These are phyloP conservation scores for Diutina scorzettiae DNA, from an alignment of 1,139 yeast genomes.

Conservation along the genomic window DNA sequence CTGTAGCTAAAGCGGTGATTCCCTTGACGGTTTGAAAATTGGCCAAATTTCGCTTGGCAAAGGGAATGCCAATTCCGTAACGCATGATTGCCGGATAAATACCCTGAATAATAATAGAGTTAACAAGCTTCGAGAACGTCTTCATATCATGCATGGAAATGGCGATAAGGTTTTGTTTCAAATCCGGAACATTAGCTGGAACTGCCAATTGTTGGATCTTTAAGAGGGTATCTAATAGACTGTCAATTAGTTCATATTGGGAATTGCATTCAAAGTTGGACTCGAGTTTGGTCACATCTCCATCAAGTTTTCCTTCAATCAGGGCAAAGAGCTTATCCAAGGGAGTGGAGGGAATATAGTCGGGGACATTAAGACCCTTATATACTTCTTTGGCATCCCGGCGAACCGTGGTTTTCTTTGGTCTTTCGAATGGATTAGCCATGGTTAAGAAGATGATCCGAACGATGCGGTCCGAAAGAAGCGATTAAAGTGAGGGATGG, in stretches of 20 bases:
- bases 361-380: conserved; percentile 5
- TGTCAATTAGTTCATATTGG: neutral
- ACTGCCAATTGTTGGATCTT: neutral
- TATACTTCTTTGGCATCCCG: conserved; percentile 1
- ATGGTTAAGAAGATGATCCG: no score
- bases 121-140: conserved; percentile 51
- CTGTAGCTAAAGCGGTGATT: conserved; percentile 11
- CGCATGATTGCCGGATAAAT: conserved; percentile 50
- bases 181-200: neutral
- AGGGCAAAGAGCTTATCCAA: neutral
- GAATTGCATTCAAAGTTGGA: neutral
- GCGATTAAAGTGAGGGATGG: neutral
- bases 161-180: conserved; percentile 34
- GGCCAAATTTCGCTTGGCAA: conserved; percentile 45
- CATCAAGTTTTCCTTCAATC: neutral
- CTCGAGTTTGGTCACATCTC: neutral
- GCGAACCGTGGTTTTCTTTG: neutral
- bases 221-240: neutral
- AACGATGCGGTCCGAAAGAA: neutral
- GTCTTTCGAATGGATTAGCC: neutral
- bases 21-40: conserved; percentile 20
- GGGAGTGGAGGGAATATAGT: neutral
- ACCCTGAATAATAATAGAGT: conserved; percentile 56
- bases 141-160: conserved; percentile 81
- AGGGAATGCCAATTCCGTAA: conserved; percentile 51